A percentile compares a stretch with the other conserved stretches of the same genome.
Evolutionary conservation across 2,329 filamentous ascomycete genomes (phyloP).

Genomic region (Neurospora crassa): DNA sequence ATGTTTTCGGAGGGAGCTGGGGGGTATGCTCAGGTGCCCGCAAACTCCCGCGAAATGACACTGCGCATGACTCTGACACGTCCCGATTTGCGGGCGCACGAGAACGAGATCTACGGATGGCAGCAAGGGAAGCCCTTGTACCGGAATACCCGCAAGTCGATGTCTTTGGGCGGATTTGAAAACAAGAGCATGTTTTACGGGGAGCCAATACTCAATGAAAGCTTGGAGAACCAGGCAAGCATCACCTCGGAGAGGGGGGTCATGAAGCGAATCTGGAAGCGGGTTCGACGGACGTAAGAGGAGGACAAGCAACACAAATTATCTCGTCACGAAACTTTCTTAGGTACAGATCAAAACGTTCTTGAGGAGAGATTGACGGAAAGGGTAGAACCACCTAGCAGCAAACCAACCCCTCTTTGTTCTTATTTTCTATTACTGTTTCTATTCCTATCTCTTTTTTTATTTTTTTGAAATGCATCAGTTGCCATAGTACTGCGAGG

Average conservation of each 20-base stretch:
- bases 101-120: conserved; percentile 65
- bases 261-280: conserved; percentile 57
- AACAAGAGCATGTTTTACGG: conserved; percentile 27
- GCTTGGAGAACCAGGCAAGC: conserved; percentile 43
- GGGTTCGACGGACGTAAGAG: conserved; percentile 36
- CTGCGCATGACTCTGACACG: conserved; percentile 90
- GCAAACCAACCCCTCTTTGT: neutral
- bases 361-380: neutral
- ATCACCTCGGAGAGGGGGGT: conserved; percentile 41
- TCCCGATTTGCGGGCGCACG: conserved; percentile 70
- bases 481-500: neutral
- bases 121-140: conserved; percentile 35
- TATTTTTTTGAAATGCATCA: neutral
- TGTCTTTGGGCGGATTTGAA: conserved; percentile 12
- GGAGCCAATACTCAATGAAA: conserved; percentile 34
- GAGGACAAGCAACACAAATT: neutral
- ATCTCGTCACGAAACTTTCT: neutral
- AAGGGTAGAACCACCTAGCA: neutral
- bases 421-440: too few relatives aligned
- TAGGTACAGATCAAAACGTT: neutral
- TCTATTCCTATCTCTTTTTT: neutral
- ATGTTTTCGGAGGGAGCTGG: conserved; percentile 24
- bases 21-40: conserved; percentile 41
- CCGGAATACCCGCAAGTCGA: conserved; percentile 10
- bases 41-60: conserved; percentile 78